phyloP scores from a whole-genome alignment of 768 basidiomycete species.

The Russula dissimulans region DNA sequence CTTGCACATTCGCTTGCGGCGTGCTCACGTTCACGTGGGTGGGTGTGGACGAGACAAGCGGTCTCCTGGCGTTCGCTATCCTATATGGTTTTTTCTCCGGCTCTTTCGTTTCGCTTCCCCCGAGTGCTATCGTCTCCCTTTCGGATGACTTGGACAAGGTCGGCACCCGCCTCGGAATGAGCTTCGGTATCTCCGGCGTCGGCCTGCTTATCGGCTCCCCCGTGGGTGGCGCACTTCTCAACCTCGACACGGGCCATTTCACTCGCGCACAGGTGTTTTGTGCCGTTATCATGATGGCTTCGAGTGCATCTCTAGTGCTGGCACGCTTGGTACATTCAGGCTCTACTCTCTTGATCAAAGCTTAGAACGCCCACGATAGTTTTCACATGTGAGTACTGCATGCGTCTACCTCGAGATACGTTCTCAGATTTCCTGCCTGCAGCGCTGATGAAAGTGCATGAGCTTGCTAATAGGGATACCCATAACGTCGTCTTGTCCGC shows the following conservation, averaged over 20 bases:
- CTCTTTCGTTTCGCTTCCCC: slow-evolving; percentile 14
- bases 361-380: neutral
- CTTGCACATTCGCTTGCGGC: slow-evolving; percentile 21
- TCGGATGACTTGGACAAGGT: slow-evolving; percentile 11
- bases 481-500: too few species aligned
- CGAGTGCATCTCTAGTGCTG: neutral
- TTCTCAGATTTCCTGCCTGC: too few species aligned
- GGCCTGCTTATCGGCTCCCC: slow-evolving; percentile 21
- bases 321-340: slow-evolving; percentile 6
- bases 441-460: too few species aligned
- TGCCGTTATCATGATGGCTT: neutral
- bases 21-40: slow-evolving; percentile 27
- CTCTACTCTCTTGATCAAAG: neutral
- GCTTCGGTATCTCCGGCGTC: slow-evolving; percentile 18
- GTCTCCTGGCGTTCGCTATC: slow-evolving; percentile 27
- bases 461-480: too few species aligned
- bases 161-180: slow-evolving; percentile 23
- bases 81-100: slow-evolving; percentile 33
- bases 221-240: slow-evolving; percentile 18
- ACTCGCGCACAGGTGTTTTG: slow-evolving; percentile 11
- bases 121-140: slow-evolving; percentile 2
- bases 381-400: too few species aligned
- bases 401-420: too few species aligned
- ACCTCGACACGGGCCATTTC: slow-evolving; percentile 9
- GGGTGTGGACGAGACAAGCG: slow-evolving; percentile 22